Evolutionary conservation across 2,329 filamentous ascomycete species (phyloP), one percentile per base, ranked within the genome.

Genomic region (Didymellaceae sp.): DNA sequence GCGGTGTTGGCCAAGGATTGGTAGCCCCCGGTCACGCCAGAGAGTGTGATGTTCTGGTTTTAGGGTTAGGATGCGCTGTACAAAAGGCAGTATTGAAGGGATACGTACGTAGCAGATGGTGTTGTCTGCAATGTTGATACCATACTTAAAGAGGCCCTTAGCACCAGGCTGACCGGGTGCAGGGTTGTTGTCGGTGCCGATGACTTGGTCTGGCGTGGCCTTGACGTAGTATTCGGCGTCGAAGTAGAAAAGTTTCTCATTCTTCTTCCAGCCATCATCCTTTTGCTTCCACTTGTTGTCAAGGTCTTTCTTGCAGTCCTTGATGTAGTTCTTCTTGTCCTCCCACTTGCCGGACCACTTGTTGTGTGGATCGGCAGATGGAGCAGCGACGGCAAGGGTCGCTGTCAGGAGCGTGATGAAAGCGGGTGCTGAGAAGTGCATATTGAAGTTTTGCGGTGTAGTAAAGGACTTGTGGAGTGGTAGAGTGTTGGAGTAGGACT

Each of bases 161-260:
- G 78, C 75, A 25, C 78, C 77, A 30, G 69, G 59, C 10, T 79
- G 67, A 6, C 79, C 78, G 20, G 74, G 75, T 1, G 71, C 64
- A 4, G 64, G 57, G 43, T 70, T 74, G 7, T 59, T 55, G 5
- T 72, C 73, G 37, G 65, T 66, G 54, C 78, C 73, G 56, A 81
- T 76, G 50, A 83, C 80, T 58, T 83, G 72, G 32, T 79, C 72
- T 1, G 80, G 80, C 4, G 71, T 77, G 13, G 81, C 80, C 33
- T 74, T 64, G 49, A 83, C 68, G 31, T 73, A 58, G 70, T 77
- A 82, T 49, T 74, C 77, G 14, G 77, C 78, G 48, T 80, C 81
- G 71, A 82, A 83, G 54, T 65, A 59, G 57, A 70, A 71, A 39
- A 62, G 37, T 34, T 63, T 63, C 33, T 64, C 63, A 11, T 55